phyloP scores from a whole-genome alignment of 2,329 filamentous ascomycete genomes.

The Trichoderma koningii region DNA sequence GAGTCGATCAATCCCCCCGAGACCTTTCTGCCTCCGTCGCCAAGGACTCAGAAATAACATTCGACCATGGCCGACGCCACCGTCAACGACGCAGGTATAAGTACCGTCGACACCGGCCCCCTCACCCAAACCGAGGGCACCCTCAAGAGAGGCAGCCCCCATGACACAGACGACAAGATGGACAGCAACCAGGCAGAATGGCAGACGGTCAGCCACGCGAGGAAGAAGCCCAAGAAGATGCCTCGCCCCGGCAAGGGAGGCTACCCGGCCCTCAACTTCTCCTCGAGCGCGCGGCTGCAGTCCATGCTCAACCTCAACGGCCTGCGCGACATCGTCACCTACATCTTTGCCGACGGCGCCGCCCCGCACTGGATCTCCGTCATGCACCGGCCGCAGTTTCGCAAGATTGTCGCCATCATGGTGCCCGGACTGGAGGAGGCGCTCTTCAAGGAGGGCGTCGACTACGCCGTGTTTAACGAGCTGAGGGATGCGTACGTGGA shows the following conservation, averaged over 20 bases:
- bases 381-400: conserved; percentile 62
- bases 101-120: conserved; percentile 27
- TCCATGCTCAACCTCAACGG: conserved; percentile 64
- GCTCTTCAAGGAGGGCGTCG: conserved; percentile 72
- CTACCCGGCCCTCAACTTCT: conserved; percentile 63
- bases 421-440: conserved; percentile 86
- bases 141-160: conserved; percentile 53
- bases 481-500: conserved; percentile 27
- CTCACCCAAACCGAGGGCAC: conserved; percentile 42
- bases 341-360: conserved; percentile 66
- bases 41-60: neutral
- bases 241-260: conserved; percentile 58
- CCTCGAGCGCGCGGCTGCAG: conserved; percentile 59
- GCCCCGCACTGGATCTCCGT: conserved; percentile 67
- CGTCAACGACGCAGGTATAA: conserved; percentile 17
- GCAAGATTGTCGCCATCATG: conserved; percentile 87
- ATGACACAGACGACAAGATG: conserved; percentile 43
- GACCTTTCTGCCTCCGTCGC: neutral
- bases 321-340: conserved; percentile 64
- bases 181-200: conserved; percentile 49
- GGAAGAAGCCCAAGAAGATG: conserved; percentile 63
- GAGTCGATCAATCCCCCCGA: neutral
- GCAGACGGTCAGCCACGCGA: conserved; percentile 57
- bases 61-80: conserved; percentile 29
- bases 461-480: conserved; percentile 52